Conservation (phyloP, 2,329 filamentous ascomycete species). For the Diaporthe vexans region DNA sequence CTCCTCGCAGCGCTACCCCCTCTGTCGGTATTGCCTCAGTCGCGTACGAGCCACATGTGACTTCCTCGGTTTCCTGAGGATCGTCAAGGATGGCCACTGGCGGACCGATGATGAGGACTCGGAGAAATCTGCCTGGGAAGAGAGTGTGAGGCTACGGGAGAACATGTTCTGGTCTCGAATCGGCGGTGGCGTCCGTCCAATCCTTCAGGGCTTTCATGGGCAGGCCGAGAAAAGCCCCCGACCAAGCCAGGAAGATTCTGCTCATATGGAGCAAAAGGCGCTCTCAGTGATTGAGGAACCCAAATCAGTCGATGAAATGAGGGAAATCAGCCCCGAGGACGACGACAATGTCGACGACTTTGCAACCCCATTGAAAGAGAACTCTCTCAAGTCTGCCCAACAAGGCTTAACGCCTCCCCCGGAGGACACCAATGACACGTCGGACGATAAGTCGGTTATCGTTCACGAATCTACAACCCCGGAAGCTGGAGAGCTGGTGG, state of each 20-base stretch:
- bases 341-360: constrained; percentile 35
- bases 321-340: background rate
- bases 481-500: background rate
- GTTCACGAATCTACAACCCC: background rate
- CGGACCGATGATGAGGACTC: constrained; percentile 85
- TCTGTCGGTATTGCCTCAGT: constrained; percentile 89
- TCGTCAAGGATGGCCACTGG: constrained; percentile 94
- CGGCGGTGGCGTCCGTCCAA: constrained; percentile 89
- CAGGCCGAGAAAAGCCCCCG: constrained; percentile 46
- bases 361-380: constrained; percentile 35
- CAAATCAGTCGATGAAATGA: constrained; percentile 6
- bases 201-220: constrained; percentile 51
- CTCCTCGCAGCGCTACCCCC: constrained; percentile 87
- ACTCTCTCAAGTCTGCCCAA: background rate
- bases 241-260: constrained; percentile 44
- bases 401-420: background rate
- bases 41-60: constrained; percentile 91
- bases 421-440: background rate
- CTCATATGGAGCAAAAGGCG: background rate
- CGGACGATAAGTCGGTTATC: constrained; percentile 19
- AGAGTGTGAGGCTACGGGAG: constrained; percentile 89
- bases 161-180: constrained; percentile 98
- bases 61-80: constrained; percentile 90
- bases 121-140: constrained; percentile 93
- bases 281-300: constrained; percentile 21